These are phyloP conservation scores for Lactarius psammicola DNA, from an alignment of 768 basidiomycete genomes.

Conservation along the genomic window DNA sequence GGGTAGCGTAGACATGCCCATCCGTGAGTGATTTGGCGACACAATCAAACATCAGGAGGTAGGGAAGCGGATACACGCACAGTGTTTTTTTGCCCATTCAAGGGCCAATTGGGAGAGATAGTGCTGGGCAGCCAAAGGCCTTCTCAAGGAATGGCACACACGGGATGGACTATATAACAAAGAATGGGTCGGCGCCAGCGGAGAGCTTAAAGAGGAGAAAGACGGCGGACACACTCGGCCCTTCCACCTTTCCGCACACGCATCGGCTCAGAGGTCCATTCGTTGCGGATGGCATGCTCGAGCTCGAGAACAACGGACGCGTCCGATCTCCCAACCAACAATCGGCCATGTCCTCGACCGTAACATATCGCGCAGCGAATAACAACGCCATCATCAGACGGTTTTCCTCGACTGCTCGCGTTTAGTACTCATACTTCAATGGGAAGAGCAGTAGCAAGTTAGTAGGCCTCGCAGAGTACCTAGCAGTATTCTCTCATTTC, in stretches of 20 bases:
- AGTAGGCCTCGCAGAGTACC: too few relatives aligned
- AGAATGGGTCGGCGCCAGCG: not conserved
- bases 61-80: slow-evolving; percentile 43
- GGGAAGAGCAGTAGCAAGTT: too few relatives aligned
- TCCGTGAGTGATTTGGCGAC: too few relatives aligned
- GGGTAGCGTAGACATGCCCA: too few relatives aligned
- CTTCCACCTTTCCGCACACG: slow-evolving; percentile 92
- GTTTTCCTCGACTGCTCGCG: too few relatives aligned
- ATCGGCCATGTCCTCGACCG: slow-evolving; percentile 79
- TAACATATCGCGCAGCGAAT: slow-evolving; percentile 49
- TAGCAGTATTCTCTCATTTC: too few relatives aligned
- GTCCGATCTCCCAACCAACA: slow-evolving; percentile 96
- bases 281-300: slow-evolving; percentile 75
- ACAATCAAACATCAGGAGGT: too few relatives aligned
- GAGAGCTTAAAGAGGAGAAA: not conserved
- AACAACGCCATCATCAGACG: too few relatives aligned
- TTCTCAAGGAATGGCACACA: slow-evolving; percentile 93
- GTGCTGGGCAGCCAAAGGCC: slow-evolving; percentile 80
- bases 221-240: slow-evolving; percentile 51
- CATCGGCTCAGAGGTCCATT: slow-evolving; percentile 82
- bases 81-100: too few relatives aligned
- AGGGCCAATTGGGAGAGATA: slow-evolving; percentile 95
- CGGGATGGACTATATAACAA: slow-evolving; percentile 79
- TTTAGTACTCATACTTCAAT: too few relatives aligned
- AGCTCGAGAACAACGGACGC: slow-evolving; percentile 84